Base-by-base conservation (phyloP, 306 rosid genomes). In the Vigna angularis region DNA sequence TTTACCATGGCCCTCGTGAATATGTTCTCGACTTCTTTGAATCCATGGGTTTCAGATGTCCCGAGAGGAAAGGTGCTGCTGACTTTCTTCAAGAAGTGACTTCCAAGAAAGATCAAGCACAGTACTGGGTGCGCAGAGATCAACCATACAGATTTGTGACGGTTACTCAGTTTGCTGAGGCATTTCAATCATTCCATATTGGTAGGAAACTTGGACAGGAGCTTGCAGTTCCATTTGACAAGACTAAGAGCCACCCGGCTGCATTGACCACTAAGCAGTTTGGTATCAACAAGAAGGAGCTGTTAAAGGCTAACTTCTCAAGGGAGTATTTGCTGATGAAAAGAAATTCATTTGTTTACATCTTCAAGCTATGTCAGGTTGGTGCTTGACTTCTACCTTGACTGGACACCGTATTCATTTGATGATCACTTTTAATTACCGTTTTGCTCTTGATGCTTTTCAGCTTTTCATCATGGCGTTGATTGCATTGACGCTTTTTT, bases 51-150 rank as follows among this genome's bases (percentile, higher is more conserved):
- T 89, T 89, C 71, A 86, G 32, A 75, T 89, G 90, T 63, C 92
- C 90, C 1, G 86, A 80, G 16, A 89, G 90, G 73, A 89, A 89
- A 72, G 92, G 88, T 53, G 84, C 24, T 32, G 92, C 92, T 20
- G 92, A 89, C 13, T 89, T 89, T 40, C 87, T 89, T 56, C 92
- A 89, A 72, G 92, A 89, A 82, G 92, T 89, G 30, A 89, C 93
- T 20, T 89, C 90, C 4, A 89, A 49, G 38, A 89, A 89, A 79
- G 93, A 89, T 22, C 93, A 89, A 52, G 84, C 79, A 76, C 90
- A 89, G 57, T 89, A 89, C 48, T 89, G 90, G 93, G 40, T 51
- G 4, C 66, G 56, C 52, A 72, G 80, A 73, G 85, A 86, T 10
- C 63, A 77, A 70, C 93, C 84, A 4, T 85, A 86, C 61, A 58